phyloP scores from a whole-genome alignment of 257 asterid genomes.

The Solanum infundibuliforme region DNA sequence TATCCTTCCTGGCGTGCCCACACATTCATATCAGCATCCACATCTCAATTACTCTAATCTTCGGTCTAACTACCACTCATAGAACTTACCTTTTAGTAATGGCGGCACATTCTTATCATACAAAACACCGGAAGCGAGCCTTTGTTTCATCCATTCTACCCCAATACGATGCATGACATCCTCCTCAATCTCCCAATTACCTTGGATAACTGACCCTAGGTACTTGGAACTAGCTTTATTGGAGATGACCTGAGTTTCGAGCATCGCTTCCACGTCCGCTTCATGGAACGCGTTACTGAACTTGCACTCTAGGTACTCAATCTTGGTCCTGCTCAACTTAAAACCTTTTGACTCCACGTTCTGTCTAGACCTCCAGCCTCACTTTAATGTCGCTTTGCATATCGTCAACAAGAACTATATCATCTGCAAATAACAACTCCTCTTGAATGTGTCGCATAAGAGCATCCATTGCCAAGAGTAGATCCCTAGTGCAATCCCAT shows the following conservation, averaged over 20 bases:
- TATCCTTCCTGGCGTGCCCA: not conserved
- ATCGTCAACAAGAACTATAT: not conserved
- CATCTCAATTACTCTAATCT: not conserved
- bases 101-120: not conserved
- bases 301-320: not conserved
- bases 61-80: not conserved
- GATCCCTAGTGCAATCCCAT: not conserved
- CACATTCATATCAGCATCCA: not conserved
- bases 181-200: not conserved
- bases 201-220: not conserved
- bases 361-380: not conserved
- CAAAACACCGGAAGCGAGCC: not conserved
- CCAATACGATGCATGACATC: not conserved
- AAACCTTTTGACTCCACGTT: not conserved
- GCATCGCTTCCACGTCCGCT: not conserved
- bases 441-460: not conserved
- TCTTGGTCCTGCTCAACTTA: not conserved
- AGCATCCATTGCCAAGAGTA: not conserved
- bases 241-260: not conserved
- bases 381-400: not conserved
- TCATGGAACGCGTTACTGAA: not conserved
- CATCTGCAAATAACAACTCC: not conserved
- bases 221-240: not conserved
- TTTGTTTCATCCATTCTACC: not conserved
- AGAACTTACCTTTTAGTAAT: not conserved